A percentile compares a stretch with the other conserved stretches of the same genome.
phyloP scores from a whole-genome alignment of 2,329 filamentous ascomycete species.

The Ophiocordyceps polyrhachis-furcata region DNA sequence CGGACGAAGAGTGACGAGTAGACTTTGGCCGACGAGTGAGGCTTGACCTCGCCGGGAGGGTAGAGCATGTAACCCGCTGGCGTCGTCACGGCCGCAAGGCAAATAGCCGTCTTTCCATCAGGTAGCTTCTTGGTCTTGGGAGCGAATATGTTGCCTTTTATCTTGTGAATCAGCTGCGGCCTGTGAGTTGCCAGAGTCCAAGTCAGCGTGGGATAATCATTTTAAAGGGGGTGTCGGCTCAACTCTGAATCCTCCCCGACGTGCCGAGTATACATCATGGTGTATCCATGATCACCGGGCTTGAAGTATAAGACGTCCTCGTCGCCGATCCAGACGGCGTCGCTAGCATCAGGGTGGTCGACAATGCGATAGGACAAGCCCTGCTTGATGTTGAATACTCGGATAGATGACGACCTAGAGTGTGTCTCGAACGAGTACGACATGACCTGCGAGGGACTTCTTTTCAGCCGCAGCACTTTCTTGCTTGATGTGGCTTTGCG shows the following conservation, averaged over 20 bases:
- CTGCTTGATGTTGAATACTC: conserved; percentile 48
- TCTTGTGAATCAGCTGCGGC: conserved; percentile 25
- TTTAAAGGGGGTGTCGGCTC: conserved; percentile 11
- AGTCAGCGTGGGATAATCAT: background rate
- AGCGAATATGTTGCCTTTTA: conserved; percentile 37
- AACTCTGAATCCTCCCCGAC: conserved; percentile 19
- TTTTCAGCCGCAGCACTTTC: background rate
- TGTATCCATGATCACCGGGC: conserved; percentile 25
- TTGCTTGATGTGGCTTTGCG: conserved; percentile 3
- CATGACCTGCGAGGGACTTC: conserved; percentile 29
- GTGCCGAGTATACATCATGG: conserved; percentile 23
- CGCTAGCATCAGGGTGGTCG: conserved; percentile 43
- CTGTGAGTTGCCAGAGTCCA: conserved; percentile 7
- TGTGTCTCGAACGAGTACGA: conserved; percentile 69
- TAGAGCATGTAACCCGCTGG: conserved; percentile 53
- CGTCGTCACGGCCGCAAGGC: conserved; percentile 44
- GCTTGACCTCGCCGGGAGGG: conserved; percentile 37
- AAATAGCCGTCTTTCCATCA: conserved; percentile 31
- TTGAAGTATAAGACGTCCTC: conserved; percentile 40
- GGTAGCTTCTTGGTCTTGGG: conserved; percentile 36
- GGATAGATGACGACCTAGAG: conserved; percentile 46
- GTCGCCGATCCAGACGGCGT: conserved; percentile 61
- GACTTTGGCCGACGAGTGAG: conserved; percentile 45
- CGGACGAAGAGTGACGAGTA: conserved; percentile 62
- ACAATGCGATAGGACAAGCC: conserved; percentile 48